phyloP scores from a whole-genome alignment of 495 filamentous ascomycete species.

The Baudoinia panamericana region DNA sequence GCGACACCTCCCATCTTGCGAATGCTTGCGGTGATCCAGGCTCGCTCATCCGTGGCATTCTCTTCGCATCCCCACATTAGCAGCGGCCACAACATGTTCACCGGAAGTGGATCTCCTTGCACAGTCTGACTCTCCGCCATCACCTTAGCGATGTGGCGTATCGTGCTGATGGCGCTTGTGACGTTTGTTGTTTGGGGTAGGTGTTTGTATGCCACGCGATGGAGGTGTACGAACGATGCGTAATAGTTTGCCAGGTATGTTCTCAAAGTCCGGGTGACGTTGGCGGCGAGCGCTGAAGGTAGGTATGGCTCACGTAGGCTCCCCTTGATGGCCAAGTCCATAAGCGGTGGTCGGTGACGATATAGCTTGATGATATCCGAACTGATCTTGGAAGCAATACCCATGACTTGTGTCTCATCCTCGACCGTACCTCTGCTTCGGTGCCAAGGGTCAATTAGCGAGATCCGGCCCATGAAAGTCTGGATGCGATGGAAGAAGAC shows the following conservation, averaged over 20 bases:
- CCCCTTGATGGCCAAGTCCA: slow-evolving; percentile 33
- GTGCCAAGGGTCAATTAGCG: slow-evolving; percentile 29
- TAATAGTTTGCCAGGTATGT: slow-evolving; percentile 33
- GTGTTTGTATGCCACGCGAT: slow-evolving; percentile 34
- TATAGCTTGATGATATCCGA: slow-evolving; percentile 31
- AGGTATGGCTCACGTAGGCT: slow-evolving; percentile 30
- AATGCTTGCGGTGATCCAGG: slow-evolving; percentile 31
- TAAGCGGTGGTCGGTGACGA: slow-evolving; percentile 29
- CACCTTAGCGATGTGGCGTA: slow-evolving; percentile 27
- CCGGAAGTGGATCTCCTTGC: slow-evolving; percentile 27
- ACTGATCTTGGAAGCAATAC: slow-evolving; percentile 17
- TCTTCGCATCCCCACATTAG: slow-evolving; percentile 35
- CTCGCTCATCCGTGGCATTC: slow-evolving; percentile 27
- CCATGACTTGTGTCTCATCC: slow-evolving; percentile 32
- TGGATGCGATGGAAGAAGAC: slow-evolving; percentile 31
- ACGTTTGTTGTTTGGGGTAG: slow-evolving; percentile 30
- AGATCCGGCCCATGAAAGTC: slow-evolving; percentile 28
- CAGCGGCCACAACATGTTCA: slow-evolving; percentile 34
- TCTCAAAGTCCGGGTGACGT: slow-evolving; percentile 30
- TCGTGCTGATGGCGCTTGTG: slow-evolving; percentile 26
- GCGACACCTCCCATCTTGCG: slow-evolving; percentile 31
- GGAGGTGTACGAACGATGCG: slow-evolving; percentile 34
- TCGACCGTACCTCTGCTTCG: slow-evolving; percentile 29
- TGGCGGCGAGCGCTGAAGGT: slow-evolving; percentile 28
- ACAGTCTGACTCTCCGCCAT: slow-evolving; percentile 25